Evolutionary conservation across 2,329 filamentous ascomycete genomes (phyloP), one percentile per base, ranked within the genome.

Genomic region (Alternaria sp.): DNA sequence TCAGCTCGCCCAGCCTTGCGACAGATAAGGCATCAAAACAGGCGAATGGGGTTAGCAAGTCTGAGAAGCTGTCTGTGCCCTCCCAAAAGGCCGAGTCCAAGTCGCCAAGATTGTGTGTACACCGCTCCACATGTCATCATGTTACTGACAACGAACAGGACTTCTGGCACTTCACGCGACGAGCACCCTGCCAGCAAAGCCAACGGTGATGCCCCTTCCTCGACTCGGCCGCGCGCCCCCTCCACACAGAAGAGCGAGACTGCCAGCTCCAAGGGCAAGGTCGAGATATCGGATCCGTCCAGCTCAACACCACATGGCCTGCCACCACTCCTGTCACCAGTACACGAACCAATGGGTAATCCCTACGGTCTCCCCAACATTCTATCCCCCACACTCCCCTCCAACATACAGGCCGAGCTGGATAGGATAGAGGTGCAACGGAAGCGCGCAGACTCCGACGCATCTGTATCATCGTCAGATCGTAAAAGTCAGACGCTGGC

Each of bases 331-430:
- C 64, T 79, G 30, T 78, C 79, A 14, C 75, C 79, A 6, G 64
- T 84, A 75, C 70, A 72, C 27, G 80, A 81, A 25, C 80, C 81
- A 44, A 74, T 83, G 20, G 76, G 74, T 32, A 77, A 78, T 54
- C 69, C 74, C 3, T 70, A 79, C 27, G 79, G 74, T 56, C 74
- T 87, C 18, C 86, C 86, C 11, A 80, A 81, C 10, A 80, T 87
- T 36, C 75, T 88, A n/a, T 88, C 86, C 5, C 86, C 86, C 4
- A 86, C 85, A 14, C 78, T 89, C 4, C 86, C 86, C 7, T 80
- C 84, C 3, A 84, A 83, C 54, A 82, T 89, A 45, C 83, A 85
- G 66, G 84, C 82, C 58, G 83, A 86, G 57, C 73, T 88, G 27
- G 80, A 81, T 59, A 78, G 81, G 36, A 68, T 80, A 28, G 79